Evolutionary conservation across 2,329 filamentous ascomycete genomes (phyloP).

Genomic region (Colletotrichum australisinense): DNA sequence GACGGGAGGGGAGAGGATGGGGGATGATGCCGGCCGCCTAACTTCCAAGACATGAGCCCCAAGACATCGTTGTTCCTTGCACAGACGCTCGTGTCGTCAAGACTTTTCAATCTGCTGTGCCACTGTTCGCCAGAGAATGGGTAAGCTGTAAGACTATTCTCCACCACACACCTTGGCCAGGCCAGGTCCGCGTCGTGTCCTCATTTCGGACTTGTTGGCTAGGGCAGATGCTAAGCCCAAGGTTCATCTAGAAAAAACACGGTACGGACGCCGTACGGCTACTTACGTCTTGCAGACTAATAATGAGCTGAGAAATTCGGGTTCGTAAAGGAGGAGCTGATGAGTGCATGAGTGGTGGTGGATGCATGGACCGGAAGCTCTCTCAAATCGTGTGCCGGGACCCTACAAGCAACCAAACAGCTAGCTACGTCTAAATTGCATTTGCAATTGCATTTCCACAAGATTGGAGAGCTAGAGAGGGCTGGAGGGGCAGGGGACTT

Average conservation of each 20-base stretch:
- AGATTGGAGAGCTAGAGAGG: background rate
- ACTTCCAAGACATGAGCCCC: conserved; percentile 4
- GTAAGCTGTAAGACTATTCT: background rate
- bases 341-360: background rate
- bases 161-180: background rate
- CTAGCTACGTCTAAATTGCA: background rate
- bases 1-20: background rate
- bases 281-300: background rate
- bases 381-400: background rate
- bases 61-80: conserved; percentile 6
- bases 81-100: background rate
- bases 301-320: background rate
- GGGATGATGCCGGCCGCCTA: background rate
- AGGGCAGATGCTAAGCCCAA: background rate
- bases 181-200: background rate
- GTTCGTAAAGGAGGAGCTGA: background rate
- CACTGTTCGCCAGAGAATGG: background rate
- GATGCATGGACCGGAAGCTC: background rate
- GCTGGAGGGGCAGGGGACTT: no score
- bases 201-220: background rate
- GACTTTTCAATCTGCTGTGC: background rate
- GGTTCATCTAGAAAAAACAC: background rate
- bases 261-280: background rate
- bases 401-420: background rate
- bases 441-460: background rate